Base-by-base conservation (phyloP, 1,139 yeast genomes). In the Lodderomyces metapsilosis region DNA sequence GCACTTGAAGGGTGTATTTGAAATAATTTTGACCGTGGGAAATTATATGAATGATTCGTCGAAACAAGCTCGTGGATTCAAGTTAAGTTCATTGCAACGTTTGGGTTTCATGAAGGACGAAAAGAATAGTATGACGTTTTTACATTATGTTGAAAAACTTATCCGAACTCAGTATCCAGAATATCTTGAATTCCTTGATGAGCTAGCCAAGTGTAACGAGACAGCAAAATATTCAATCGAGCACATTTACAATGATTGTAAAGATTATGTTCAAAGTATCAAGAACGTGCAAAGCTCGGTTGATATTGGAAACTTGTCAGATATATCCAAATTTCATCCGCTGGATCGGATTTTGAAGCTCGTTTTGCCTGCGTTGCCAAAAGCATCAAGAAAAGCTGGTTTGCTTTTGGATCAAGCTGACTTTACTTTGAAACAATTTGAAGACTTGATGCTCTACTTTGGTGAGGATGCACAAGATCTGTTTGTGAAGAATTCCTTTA, bases 1-100 rank as follows among this genome's bases (percentile, higher is more conserved):
- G 38, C 74, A 82, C 44, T 69, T 85, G 56, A 76, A 80, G 52
- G 74, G 75, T 47, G 82, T 85, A 2, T 84, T 86, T 61, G 88
- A 84, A 52, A 82, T 86, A 41, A 86, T 86, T 53, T 74, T 85
- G 52, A 82, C 91, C 2, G 88, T 86, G 39, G 95, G 95, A 64
- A 86, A 86, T 56, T 86, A 79, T 55, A 85, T 86, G 94, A 86
- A 86, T 56, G 91, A 85, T 54, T 70, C 82, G 6, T 74, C 88
- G 1, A 85, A 85, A 51, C 91, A 85, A 58, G 92, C 94, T 0
- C 82, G 77, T 50, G 95, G 95, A 40, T 86, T 86, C 66, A 84
- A 82, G 54, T 72, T 85, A 52, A 76, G 81, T 43, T 84, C 94
- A 1, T 72, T 86, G 45, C 94, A 83, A 58, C 68, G 94, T 56